These are phyloP conservation scores for Westerdykella ornata DNA, from an alignment of 2,329 filamentous ascomycete species.

Conservation along the genomic window DNA sequence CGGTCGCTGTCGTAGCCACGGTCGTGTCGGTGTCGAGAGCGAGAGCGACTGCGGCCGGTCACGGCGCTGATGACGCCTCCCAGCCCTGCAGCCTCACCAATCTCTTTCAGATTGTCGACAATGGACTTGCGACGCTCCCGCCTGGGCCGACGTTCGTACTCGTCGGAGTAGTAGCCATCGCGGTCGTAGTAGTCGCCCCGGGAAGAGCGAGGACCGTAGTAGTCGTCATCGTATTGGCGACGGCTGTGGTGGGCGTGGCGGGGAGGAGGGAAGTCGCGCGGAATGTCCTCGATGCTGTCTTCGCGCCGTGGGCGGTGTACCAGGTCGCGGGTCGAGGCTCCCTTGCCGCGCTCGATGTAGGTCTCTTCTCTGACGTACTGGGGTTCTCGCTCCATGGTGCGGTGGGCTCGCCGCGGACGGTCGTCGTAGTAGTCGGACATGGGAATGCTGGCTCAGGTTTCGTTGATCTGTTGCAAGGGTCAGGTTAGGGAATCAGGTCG, in stretches of 20 bases:
- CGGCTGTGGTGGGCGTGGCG: constrained; percentile 61
- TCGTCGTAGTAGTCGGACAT: constrained; percentile 48
- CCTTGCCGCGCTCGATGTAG: constrained; percentile 39
- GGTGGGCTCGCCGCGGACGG: constrained; percentile 40
- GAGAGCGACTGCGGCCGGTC: constrained; percentile 51
- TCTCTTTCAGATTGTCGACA: constrained; percentile 51
- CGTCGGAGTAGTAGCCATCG: constrained; percentile 41
- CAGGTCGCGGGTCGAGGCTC: constrained; percentile 42
- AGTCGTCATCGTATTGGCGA: constrained; percentile 52
- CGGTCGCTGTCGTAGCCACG: constrained; percentile 45
- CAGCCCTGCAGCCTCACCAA: constrained; percentile 53
- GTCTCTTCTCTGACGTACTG: constrained; percentile 47
- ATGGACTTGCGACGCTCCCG: constrained; percentile 49
- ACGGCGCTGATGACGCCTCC: constrained; percentile 48
- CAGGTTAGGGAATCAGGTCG: neutral
- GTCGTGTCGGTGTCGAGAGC: constrained; percentile 50
- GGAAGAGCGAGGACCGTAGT: constrained; percentile 39
- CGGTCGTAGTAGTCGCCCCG: constrained; percentile 43
- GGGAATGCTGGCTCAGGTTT: neutral
- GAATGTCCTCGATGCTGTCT: constrained; percentile 79
- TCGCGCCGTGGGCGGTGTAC: constrained; percentile 54
- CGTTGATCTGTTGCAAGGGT: neutral
- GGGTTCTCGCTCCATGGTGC: constrained; percentile 44
- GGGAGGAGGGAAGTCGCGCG: constrained; percentile 73
- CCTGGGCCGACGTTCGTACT: constrained; percentile 39